A percentile compares a stretch with the other conserved stretches of the same genome.
Evolutionary conservation across 345 rosid species (phyloP).

Genomic region (Alliaria petiolata): DNA sequence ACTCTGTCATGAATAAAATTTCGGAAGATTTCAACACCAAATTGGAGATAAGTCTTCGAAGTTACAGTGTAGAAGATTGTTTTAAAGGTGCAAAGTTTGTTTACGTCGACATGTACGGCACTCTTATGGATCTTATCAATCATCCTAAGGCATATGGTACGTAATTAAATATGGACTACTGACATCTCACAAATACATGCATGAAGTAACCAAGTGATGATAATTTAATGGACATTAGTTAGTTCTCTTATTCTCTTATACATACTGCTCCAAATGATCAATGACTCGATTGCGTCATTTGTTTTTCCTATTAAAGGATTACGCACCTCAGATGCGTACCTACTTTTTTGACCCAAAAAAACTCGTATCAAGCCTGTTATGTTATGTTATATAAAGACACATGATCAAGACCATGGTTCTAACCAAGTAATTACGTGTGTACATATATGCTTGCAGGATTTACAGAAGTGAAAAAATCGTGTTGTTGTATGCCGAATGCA

Average conservation of each 20-base stretch:
- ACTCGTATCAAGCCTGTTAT: too few species aligned
- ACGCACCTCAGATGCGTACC: too few species aligned
- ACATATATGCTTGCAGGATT: slow-evolving; percentile 20
- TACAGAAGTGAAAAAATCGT: slow-evolving; percentile 3
- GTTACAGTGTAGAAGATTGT: slow-evolving; percentile 12
- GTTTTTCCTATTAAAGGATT: background rate
- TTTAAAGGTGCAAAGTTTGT: slow-evolving; percentile 32
- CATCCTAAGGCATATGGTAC: slow-evolving; percentile 29
- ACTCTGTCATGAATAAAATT: background rate
- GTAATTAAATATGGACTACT: background rate
- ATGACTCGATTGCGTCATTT: background rate
- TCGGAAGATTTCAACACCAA: slow-evolving; percentile 20
- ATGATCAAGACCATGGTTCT: too few species aligned
- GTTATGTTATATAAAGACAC: too few species aligned
- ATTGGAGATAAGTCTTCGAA: slow-evolving; percentile 15
- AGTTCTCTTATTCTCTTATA: too few species aligned
- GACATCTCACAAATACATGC: background rate
- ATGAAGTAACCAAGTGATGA: background rate
- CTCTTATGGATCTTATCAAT: slow-evolving; percentile 25
- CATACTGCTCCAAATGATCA: background rate
- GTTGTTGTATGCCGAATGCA: slow-evolving; percentile 30
- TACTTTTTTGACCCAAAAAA: too few species aligned
- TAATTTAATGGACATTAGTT: background rate
- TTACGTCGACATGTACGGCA: slow-evolving; percentile 27
- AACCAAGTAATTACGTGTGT: background rate